phyloP scores from a whole-genome alignment of 805 yeast genomes.

The Ogataea parapolymorpha region DNA sequence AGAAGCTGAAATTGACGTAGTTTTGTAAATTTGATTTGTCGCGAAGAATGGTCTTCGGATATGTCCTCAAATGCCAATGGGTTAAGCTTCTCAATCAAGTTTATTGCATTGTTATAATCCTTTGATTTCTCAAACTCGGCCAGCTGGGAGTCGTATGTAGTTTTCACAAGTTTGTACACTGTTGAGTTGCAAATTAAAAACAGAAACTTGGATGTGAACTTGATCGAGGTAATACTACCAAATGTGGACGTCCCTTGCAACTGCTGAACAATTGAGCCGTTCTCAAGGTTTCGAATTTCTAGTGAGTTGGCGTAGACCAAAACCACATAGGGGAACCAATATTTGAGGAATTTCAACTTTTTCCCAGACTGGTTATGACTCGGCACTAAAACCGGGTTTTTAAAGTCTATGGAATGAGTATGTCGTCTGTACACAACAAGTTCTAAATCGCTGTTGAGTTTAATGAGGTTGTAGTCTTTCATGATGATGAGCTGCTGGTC shows the following conservation, averaged over 20 bases:
- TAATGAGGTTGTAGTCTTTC: conserved; percentile 25
- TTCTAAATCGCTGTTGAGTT: conserved; percentile 23
- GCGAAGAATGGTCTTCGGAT: conserved; percentile 19
- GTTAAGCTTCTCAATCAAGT: conserved; percentile 35
- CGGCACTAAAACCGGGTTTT: conserved; percentile 20
- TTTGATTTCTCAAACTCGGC: conserved; percentile 28
- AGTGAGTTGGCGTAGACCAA: conserved; percentile 29
- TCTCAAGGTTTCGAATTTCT: conserved; percentile 37
- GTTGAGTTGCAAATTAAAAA: conserved; percentile 29
- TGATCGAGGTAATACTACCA: conserved; percentile 16
- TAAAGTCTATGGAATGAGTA: conserved; percentile 19
- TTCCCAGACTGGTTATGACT: conserved; percentile 16
- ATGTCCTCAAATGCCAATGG: conserved; percentile 22
- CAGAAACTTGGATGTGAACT: conserved; percentile 25
- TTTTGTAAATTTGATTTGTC: conserved; percentile 32
- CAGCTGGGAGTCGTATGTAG: conserved; percentile 34
- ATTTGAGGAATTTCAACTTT: conserved; percentile 29
- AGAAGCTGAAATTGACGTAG: conserved; percentile 43
- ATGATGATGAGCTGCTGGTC: conserved; percentile 26
- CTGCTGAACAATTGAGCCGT: conserved; percentile 35
- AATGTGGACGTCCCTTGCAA: conserved; percentile 8
- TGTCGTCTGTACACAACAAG: conserved; percentile 17
- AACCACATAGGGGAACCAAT: conserved; percentile 41
- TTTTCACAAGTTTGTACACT: conserved; percentile 27
- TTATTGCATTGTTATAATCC: conserved; percentile 43